Percentiles rank a stretch among this genome's conserved stretches.
phyloP scores from a whole-genome alignment of 352 stramenopile genomes.

The Globisporangium solare region DNA sequence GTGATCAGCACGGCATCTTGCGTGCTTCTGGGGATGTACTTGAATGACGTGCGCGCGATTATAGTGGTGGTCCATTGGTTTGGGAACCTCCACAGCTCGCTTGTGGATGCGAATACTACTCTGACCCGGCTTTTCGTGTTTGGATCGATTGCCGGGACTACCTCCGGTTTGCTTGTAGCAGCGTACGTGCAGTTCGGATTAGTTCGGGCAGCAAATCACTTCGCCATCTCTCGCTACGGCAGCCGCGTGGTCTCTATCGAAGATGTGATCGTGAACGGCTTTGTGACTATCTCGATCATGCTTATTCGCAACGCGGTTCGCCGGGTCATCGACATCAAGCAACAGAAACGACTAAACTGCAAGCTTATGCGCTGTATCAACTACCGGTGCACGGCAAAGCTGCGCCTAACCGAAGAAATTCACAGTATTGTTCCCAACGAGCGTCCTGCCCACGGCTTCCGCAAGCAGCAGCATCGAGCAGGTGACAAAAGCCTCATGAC shows the following conservation, averaged over 20 bases:
- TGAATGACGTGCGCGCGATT: constrained; percentile 13
- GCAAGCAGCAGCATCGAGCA: neutral
- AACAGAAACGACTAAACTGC: neutral
- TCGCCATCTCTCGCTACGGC: constrained; percentile 2
- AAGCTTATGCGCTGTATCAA: constrained; percentile 5
- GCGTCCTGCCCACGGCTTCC: neutral
- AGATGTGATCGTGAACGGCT: constrained; percentile 16
- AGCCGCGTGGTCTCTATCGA: constrained; percentile 12
- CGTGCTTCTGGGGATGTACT: constrained; percentile 6
- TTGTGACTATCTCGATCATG: constrained; percentile 6
- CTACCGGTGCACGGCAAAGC: constrained; percentile 5
- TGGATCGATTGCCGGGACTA: neutral
- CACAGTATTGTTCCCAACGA: too few relatives aligned
- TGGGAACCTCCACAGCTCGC: constrained; percentile 5
- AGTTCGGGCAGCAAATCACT: neutral
- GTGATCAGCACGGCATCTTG: constrained; percentile 10
- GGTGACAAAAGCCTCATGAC: neutral
- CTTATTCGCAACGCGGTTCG: constrained; percentile 20
- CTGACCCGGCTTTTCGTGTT: neutral
- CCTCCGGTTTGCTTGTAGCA: neutral
- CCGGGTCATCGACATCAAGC: neutral
- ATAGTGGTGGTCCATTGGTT: constrained; percentile 8
- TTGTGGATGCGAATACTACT: constrained; percentile 17
- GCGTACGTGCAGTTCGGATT: constrained; percentile 3
- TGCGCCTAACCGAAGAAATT: neutral